These are phyloP conservation scores for Diaporthe batatas DNA, from an alignment of 2,329 filamentous ascomycete genomes.

Conservation along the genomic window DNA sequence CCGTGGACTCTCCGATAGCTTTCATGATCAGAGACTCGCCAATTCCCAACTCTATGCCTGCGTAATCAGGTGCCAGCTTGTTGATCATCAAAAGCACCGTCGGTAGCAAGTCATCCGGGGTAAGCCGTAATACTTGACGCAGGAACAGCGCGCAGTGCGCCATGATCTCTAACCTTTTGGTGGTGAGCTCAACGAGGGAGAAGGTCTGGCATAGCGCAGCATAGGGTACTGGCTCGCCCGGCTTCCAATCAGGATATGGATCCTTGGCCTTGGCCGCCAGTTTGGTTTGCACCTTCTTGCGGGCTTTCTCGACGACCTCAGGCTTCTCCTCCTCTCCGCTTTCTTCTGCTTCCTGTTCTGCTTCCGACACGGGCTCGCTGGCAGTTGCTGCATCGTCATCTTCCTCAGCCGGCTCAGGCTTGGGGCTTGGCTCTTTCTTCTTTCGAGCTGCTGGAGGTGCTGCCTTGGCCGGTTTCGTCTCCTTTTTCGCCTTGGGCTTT, in stretches of 20 bases:
- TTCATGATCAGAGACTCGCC: conserved; percentile 99
- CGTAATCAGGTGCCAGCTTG: conserved; percentile 96
- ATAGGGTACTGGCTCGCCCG: conserved; percentile 90
- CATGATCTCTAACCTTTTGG: conserved; percentile 88
- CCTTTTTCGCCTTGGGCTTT: conserved; percentile 46
- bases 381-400: conserved; percentile 59
- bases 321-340: conserved; percentile 73
- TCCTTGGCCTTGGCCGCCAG: conserved; percentile 75
- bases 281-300: conserved; percentile 84
- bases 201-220: conserved; percentile 95
- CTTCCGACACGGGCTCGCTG: conserved; percentile 63
- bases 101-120: conserved; percentile 86
- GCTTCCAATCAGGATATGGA: conserved; percentile 95
- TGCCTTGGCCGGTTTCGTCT: conserved; percentile 48
- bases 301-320: conserved; percentile 78
- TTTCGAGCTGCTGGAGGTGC: conserved; percentile 2
- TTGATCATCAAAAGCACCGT: conserved; percentile 97
- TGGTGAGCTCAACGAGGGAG: conserved; percentile 93
- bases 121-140: conserved; percentile 92
- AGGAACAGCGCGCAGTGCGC: conserved; percentile 92
- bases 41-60: conserved; percentile 97
- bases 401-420: conserved; percentile 58
- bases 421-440: conserved; percentile 47
- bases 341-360: conserved; percentile 62
- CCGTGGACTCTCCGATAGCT: conserved; percentile 94